Base-by-base conservation (phyloP, 192 early-diverging fungal species). In the Coemansia asiatica region DNA sequence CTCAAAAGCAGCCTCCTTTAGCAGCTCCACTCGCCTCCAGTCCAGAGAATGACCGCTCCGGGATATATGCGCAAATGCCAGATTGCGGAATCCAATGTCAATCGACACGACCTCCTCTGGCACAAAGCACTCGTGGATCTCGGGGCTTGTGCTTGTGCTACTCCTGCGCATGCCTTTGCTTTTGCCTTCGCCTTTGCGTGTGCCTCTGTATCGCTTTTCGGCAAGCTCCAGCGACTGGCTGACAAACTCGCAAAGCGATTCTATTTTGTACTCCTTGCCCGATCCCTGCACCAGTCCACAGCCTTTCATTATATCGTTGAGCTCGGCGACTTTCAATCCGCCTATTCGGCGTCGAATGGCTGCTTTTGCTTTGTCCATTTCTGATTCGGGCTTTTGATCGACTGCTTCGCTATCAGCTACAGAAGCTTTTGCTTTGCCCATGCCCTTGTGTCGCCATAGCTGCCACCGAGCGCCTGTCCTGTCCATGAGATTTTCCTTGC, bases 41-140 rank as follows among this genome's bases (percentile, higher is more conserved):
- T 59, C 77, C 18, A 76, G 49, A 10, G 80, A 68, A 48, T 60
- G 53, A n/a, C 74, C 72, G 6, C 49, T 38, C 7, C 55, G 35
- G 16, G 77, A 58, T n/a, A 84, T 58, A 15, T 79, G 77, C 2
- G 66, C 72, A 61, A 80, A 84, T 2, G 82, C 82, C 33, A 84
- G 54, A 56, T 84, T 80, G 2, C 71, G 71, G 55, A 74, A 79
- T 6, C 82, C 82, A 66, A 84, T 84, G 60, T 84, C 82, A 6
- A 84, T 80, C 2, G 82, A 84, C 15, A 84, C 74, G 23, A 84
- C 65, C 36, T 82, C 71, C 6, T 67, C 28, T 9, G 80, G 75
- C 2, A 82, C 56, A 54, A 70, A 63, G 4, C 53, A 31, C 29
- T 27, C 31, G 29, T 81, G 67, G 2, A 62, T 53, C 35, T 68